Evolutionary conservation across 805 yeast species (phyloP).

Genomic region (Ogataea neopini): DNA sequence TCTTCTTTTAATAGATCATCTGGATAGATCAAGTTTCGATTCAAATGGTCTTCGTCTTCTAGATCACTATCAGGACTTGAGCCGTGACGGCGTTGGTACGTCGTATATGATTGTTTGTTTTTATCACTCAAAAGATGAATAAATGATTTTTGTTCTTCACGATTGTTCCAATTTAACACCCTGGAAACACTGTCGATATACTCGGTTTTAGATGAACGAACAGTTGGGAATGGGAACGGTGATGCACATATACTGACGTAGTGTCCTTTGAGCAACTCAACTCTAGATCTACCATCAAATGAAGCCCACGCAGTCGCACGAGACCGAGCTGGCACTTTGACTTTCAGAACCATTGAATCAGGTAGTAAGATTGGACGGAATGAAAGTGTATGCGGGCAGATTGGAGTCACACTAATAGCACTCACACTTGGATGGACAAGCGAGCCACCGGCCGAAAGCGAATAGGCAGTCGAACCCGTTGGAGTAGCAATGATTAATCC

Average conservation of each 20-base stretch:
- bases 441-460: constrained; percentile 93
- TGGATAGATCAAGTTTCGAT: constrained; percentile 12
- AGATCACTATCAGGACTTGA: constrained; percentile 22
- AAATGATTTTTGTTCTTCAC: constrained; percentile 86
- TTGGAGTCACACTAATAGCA: constrained; percentile 91
- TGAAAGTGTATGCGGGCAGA: constrained; percentile 93
- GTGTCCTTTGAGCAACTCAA: constrained; percentile 80
- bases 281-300: constrained; percentile 89
- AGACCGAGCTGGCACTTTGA: constrained; percentile 75
- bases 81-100: constrained; percentile 24
- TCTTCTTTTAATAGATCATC: constrained; percentile 3
- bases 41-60: constrained; percentile 25
- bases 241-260: constrained; percentile 84
- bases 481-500: constrained; percentile 93
- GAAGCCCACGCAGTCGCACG: constrained; percentile 96
- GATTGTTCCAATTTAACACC: constrained; percentile 89
- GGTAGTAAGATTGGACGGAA: constrained; percentile 92
- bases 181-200: constrained; percentile 83
- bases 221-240: constrained; percentile 93
- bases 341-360: constrained; percentile 83
- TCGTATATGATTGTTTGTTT: constrained; percentile 47
- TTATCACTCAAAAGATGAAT: constrained; percentile 58
- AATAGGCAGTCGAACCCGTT: constrained; percentile 95
- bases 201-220: constrained; percentile 69
- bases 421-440: constrained; percentile 92